Conservation (phyloP, 371 early-diverging fungal genomes). For the Umbelopsis sp. region DNA sequence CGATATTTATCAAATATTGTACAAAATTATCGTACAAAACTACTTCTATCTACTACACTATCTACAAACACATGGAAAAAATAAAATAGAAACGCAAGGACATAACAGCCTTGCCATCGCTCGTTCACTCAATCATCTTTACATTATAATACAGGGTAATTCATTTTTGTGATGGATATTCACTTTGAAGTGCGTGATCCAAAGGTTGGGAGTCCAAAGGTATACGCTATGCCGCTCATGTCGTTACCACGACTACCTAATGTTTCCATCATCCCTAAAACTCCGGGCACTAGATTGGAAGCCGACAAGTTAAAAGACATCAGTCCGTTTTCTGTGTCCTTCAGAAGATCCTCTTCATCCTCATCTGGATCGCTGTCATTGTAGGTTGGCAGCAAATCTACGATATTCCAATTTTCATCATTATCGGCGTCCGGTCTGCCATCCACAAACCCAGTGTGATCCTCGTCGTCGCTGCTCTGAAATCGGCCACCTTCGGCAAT, state of each 20-base stretch:
- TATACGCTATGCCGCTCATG: slow-evolving; percentile 9
- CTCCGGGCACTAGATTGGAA: slow-evolving; percentile 42
- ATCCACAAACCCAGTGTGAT: slow-evolving; percentile 21
- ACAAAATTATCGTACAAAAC: too few species aligned
- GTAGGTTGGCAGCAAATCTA: slow-evolving; percentile 51
- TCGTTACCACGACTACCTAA: slow-evolving; percentile 16
- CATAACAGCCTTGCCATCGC: too few species aligned
- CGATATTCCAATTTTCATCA: slow-evolving; percentile 48
- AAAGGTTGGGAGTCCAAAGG: slow-evolving; percentile 11
- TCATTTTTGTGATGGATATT: background rate
- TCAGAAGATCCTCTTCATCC: slow-evolving; percentile 23
- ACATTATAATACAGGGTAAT: background rate
- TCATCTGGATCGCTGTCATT: slow-evolving; percentile 30
- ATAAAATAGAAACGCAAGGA: too few species aligned
- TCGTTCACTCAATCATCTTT: background rate
- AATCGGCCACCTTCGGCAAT: background rate
- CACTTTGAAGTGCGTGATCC: background rate
- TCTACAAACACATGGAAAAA: too few species aligned
- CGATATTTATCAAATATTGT: too few species aligned
- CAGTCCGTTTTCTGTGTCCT: slow-evolving; percentile 12
- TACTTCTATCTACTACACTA: too few species aligned
- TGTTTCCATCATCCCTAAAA: slow-evolving; percentile 38
- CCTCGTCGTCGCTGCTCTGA: slow-evolving; percentile 29
- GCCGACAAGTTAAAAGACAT: slow-evolving; percentile 36
- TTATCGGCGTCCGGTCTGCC: slow-evolving; percentile 21